These are phyloP conservation scores for Cladosporium sp. DNA, from an alignment of 2,329 filamentous ascomycete genomes.

Conservation along the genomic window DNA sequence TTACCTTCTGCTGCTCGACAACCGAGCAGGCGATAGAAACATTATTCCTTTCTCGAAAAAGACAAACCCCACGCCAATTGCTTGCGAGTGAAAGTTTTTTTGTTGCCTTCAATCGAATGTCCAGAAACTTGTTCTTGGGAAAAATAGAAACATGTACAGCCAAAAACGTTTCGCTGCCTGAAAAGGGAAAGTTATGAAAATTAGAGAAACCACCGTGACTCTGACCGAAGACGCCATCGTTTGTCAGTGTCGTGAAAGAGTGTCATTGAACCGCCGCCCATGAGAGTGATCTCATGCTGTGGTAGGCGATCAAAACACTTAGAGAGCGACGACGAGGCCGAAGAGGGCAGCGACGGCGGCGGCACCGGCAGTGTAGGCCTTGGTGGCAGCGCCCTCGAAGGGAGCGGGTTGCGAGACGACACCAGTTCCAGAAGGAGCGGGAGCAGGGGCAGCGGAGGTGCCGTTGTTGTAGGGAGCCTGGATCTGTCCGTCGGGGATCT, in stretches of 20 bases:
- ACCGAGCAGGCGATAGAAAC: background rate
- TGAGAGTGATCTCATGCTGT: background rate
- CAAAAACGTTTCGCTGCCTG: background rate
- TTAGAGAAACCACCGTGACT: background rate
- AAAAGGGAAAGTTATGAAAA: background rate
- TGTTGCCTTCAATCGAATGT: background rate
- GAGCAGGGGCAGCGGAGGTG: slow-evolving; percentile 2
- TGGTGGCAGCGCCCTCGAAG: slow-evolving; percentile 9
- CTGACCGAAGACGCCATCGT: background rate
- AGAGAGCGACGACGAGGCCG: slow-evolving; percentile 9
- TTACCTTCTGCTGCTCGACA: slow-evolving; percentile 1
- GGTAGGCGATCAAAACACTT: background rate
- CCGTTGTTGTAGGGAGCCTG: slow-evolving; percentile 16
- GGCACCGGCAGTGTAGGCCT: slow-evolving; percentile 5
- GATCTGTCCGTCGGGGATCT: slow-evolving; percentile 25
- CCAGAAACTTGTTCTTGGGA: background rate
- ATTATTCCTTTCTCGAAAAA: background rate
- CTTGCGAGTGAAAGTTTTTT: background rate
- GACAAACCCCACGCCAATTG: background rate
- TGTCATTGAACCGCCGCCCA: background rate
- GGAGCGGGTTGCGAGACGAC: slow-evolving; percentile 2
- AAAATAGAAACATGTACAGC: slow-evolving; percentile 6
- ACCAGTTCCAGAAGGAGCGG: slow-evolving; percentile 11
- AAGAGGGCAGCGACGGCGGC: slow-evolving; percentile 26
- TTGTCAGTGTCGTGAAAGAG: background rate